phyloP scores from a whole-genome alignment of 495 filamentous ascomycete genomes.

The Penicillium bovifimosum region DNA sequence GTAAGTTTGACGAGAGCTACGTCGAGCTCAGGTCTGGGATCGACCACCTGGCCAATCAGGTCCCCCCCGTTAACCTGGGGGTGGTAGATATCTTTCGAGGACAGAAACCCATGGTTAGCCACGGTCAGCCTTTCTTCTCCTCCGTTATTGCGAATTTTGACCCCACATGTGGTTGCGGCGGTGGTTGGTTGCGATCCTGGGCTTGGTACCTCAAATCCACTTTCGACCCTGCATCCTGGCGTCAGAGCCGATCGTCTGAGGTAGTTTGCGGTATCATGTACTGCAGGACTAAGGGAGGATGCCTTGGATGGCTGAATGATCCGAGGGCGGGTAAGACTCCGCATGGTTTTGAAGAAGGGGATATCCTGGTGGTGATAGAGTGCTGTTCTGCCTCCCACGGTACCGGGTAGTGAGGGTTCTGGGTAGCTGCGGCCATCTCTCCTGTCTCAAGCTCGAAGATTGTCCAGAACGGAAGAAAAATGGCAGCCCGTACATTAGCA shows the following conservation, averaged over 20 bases:
- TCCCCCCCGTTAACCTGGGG: no score
- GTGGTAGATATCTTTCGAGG: no score
- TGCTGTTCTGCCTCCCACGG: conserved; percentile 22
- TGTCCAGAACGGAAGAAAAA: conserved; percentile 23
- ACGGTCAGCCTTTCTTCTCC: no score
- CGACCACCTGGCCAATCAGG: no score
- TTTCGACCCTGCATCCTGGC: conserved; percentile 18
- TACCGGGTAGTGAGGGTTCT: conserved; percentile 17
- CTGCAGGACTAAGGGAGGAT: background rate
- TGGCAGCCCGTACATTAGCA: conserved; percentile 19
- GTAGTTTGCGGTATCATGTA: conserved; percentile 27
- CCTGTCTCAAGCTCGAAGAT: conserved; percentile 21
- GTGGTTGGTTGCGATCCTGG: no score
- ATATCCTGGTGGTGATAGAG: conserved; percentile 18
- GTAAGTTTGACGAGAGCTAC: no score
- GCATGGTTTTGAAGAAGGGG: conserved; percentile 21
- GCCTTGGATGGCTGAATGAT: conserved; percentile 10
- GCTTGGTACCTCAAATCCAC: conserved; percentile 11
- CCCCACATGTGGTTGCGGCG: no score
- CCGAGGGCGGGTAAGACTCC: conserved; percentile 14
- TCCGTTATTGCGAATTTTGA: no score
- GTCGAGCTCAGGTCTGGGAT: no score
- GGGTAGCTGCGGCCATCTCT: conserved; percentile 22
- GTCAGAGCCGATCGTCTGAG: conserved; percentile 16
- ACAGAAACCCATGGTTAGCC: no score